A percentile compares a stretch with the other conserved stretches of the same genome.
Conservation (phyloP, 2,329 filamentous ascomycete species). For the Teratosphaeria zuluensis region DNA sequence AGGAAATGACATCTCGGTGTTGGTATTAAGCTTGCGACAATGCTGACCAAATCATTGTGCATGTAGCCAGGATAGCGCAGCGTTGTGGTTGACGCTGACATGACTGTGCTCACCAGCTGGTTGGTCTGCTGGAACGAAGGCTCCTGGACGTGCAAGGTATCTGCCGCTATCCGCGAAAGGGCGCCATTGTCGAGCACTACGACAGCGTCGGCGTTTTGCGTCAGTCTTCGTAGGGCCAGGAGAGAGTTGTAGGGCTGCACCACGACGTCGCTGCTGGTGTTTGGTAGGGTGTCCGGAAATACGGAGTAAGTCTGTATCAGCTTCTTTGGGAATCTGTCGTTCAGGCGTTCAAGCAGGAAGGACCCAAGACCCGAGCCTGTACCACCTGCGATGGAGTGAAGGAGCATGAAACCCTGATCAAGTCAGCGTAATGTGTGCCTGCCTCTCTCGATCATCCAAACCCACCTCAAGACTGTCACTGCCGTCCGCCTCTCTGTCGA, state of each 20-base stretch:
- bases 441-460: neutral
- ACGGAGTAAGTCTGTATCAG: slow-evolving; percentile 98
- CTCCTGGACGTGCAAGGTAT: slow-evolving; percentile 87
- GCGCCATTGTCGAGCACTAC: slow-evolving; percentile 96
- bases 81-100: slow-evolving; percentile 96
- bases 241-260: slow-evolving; percentile 98
- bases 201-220: slow-evolving; percentile 94
- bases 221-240: slow-evolving; percentile 78
- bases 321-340: slow-evolving; percentile 97
- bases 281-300: slow-evolving; percentile 70
- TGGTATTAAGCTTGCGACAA: slow-evolving; percentile 88
- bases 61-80: slow-evolving; percentile 97
- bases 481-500: slow-evolving; percentile 94
- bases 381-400: slow-evolving; percentile 95
- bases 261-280: slow-evolving; percentile 78
- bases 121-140: slow-evolving; percentile 97
- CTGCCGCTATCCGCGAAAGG: slow-evolving; percentile 83
- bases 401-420: slow-evolving; percentile 82
- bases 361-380: slow-evolving; percentile 94
- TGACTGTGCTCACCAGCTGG: slow-evolving; percentile 89
- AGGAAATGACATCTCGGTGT: slow-evolving; percentile 96
- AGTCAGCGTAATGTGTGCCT: slow-evolving; percentile 1
- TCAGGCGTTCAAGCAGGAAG: slow-evolving; percentile 87
- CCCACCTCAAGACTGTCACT: slow-evolving; percentile 85
- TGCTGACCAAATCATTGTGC: slow-evolving; percentile 98